phyloP scores from a whole-genome alignment of 2,329 filamentous ascomycete genomes.

The Trichoderma sp. region DNA sequence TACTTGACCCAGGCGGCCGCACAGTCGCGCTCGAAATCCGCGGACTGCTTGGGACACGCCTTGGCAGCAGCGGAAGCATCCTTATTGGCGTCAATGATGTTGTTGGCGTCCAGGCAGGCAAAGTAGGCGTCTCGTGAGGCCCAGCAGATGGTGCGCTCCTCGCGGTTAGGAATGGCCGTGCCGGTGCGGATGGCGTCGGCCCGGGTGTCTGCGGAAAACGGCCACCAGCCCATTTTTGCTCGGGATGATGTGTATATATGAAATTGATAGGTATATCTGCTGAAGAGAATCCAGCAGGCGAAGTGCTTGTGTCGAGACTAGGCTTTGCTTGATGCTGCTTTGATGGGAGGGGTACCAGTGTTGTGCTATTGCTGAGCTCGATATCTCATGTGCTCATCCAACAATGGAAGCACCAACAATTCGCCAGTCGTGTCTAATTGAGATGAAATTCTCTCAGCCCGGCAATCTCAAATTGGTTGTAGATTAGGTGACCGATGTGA shows the following conservation, averaged over 20 bases:
- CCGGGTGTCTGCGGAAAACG: conserved; percentile 47
- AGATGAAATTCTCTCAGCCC: background rate
- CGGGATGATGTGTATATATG: background rate
- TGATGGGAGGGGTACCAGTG: background rate
- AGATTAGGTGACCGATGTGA: background rate
- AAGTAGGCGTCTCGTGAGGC: conserved; percentile 86
- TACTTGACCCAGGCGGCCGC: conserved; percentile 94
- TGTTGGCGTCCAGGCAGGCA: conserved; percentile 75
- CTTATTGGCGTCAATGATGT: conserved; percentile 67
- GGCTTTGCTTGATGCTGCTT: background rate
- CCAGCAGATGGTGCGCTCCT: conserved; percentile 82
- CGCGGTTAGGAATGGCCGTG: conserved; percentile 75
- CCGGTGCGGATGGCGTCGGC: conserved; percentile 55
- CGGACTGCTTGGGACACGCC: conserved; percentile 41
- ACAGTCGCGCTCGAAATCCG: conserved; percentile 78
- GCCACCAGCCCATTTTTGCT: conserved; percentile 43
- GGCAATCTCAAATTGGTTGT: background rate
- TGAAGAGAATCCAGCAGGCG: background rate
- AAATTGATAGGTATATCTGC: background rate
- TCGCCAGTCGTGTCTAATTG: background rate
- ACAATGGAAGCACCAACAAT: background rate
- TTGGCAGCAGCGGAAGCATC: conserved; percentile 39
- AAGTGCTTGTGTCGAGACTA: background rate
- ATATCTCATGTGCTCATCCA: background rate
- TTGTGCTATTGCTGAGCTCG: background rate